Conservation (phyloP, 1,139 yeast genomes). For the Yamadazyma pseudoaaseri region DNA sequence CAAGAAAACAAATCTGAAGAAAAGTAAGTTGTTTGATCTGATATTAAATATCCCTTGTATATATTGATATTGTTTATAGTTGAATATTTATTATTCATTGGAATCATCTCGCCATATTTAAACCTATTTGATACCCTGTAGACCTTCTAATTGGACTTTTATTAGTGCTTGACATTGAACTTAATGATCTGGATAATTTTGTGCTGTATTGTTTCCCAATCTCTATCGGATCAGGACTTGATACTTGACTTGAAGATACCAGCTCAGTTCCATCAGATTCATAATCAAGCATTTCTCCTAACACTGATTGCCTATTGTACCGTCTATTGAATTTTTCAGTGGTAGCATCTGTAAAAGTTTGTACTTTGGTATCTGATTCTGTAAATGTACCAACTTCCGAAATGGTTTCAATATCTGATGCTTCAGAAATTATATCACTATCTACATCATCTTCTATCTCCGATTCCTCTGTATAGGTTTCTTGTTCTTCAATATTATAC, state of each 20-base stretch:
- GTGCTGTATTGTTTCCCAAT: slow-evolving; percentile 22
- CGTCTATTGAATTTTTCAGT: slow-evolving; percentile 23
- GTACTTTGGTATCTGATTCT: slow-evolving; percentile 5
- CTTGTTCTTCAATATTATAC: slow-evolving; percentile 11
- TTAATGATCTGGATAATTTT: slow-evolving; percentile 11
- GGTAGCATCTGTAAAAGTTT: slow-evolving; percentile 17
- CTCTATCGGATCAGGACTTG: slow-evolving; percentile 9
- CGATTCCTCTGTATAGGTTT: slow-evolving; percentile 2
- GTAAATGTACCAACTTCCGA: neutral
- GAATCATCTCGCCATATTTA: slow-evolving; percentile 11
- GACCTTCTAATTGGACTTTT: slow-evolving; percentile 21
- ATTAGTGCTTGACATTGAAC: slow-evolving; percentile 14
- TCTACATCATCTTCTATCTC: slow-evolving; percentile 7
- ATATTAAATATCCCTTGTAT: slow-evolving; percentile 12
- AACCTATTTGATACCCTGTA: slow-evolving; percentile 15
- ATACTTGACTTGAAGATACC: slow-evolving; percentile 4
- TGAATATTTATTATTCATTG: neutral
- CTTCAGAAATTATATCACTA: slow-evolving; percentile 5
- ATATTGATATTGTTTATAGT: slow-evolving; percentile 17
- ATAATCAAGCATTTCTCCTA: slow-evolving; percentile 49
- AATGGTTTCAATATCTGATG: slow-evolving; percentile 8
- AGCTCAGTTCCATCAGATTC: slow-evolving; percentile 23
- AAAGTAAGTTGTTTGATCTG: slow-evolving; percentile 8
- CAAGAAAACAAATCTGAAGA: slow-evolving; percentile 23
- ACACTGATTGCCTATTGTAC: slow-evolving; percentile 39